Conservation (phyloP, 148 eudicot species). For the Amaranthus hypochondriacus region DNA sequence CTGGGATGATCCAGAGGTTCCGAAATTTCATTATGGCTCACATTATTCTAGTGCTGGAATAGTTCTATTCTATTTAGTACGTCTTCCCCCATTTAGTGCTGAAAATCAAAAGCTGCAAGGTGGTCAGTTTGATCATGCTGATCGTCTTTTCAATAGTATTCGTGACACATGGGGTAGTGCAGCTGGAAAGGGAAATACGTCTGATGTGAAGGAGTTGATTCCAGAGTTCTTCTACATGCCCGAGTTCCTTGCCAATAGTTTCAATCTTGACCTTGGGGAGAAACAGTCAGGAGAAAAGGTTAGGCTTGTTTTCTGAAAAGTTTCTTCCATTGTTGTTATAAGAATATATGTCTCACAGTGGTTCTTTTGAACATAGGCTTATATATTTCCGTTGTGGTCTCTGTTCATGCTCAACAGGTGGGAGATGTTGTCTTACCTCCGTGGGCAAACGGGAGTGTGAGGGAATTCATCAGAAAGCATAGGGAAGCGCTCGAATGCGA, state of each 20-base stretch:
- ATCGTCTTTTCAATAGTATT: slow-evolving; percentile 90
- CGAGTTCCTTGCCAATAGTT: slow-evolving; percentile 85
- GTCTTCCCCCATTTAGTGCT: slow-evolving; percentile 85
- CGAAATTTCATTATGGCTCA: slow-evolving; percentile 98
- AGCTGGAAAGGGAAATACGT: slow-evolving; percentile 96
- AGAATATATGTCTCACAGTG: background rate
- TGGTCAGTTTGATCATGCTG: slow-evolving; percentile 99
- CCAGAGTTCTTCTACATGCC: slow-evolving; percentile 99
- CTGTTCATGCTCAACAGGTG: slow-evolving; percentile 43
- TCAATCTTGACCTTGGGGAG: slow-evolving; percentile 91
- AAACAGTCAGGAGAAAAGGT: slow-evolving; percentile 99
- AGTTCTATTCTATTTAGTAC: slow-evolving; percentile 92
- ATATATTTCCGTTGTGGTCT: background rate
- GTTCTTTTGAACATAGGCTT: no score
- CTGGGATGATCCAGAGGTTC: slow-evolving; percentile 99
- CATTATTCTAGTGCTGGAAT: slow-evolving; percentile 99
- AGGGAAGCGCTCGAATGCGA: slow-evolving; percentile 96
- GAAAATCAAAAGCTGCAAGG: slow-evolving; percentile 98
- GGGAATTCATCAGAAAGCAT: slow-evolving; percentile 91
- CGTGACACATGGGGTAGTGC: slow-evolving; percentile 96
- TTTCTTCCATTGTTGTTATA: background rate
- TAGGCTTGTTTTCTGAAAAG: slow-evolving; percentile 19
- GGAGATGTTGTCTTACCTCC: slow-evolving; percentile 83
- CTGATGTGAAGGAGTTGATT: slow-evolving; percentile 97
- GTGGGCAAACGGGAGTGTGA: slow-evolving; percentile 93